Conservation (phyloP, 1,284 basidiomycete genomes). For the Cerioporus squamosus region DNA sequence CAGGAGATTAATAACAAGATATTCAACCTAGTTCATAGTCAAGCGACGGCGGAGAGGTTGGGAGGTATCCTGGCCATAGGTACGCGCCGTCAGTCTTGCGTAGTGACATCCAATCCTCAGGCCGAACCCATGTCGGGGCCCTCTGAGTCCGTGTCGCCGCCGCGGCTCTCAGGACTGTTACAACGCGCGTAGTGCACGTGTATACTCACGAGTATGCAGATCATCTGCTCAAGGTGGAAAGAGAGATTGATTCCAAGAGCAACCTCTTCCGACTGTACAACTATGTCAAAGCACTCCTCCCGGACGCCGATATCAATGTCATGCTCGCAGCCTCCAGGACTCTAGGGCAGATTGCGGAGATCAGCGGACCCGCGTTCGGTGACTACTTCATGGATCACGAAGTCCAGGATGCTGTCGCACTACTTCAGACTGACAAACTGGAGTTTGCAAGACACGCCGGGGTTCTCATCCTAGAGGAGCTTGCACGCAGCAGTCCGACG, state of each 20-base stretch:
- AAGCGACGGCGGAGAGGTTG: conserved; percentile 73
- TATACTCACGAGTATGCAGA: conserved; percentile 45
- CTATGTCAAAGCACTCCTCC: conserved; percentile 87
- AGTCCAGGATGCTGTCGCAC: conserved; percentile 79
- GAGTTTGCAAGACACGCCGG: conserved; percentile 83
- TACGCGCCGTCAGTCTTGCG: conserved; percentile 36
- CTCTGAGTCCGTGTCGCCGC: no score
- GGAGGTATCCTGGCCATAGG: conserved; percentile 86
- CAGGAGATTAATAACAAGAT: conserved; percentile 82
- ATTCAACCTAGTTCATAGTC: conserved; percentile 85
- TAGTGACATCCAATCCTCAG: no score
- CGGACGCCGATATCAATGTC: conserved; percentile 83
- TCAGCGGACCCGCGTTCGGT: conserved; percentile 75
- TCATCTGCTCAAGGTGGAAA: conserved; percentile 70
- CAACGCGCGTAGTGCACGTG: no score
- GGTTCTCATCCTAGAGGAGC: conserved; percentile 88
- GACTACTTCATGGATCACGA: conserved; percentile 89
- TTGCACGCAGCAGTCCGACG: conserved; percentile 84
- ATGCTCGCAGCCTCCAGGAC: conserved; percentile 91
- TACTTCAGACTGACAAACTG: conserved; percentile 77
- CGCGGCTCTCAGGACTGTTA: no score
- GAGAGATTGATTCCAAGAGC: conserved; percentile 75
- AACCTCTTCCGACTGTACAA: conserved; percentile 90
- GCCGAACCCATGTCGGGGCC: no score
- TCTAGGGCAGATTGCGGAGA: conserved; percentile 80